Evolutionary conservation across 768 basidiomycete species (phyloP), one percentile per base, ranked within the genome.

Genomic region (Pleurotus salmoneostramineus): DNA sequence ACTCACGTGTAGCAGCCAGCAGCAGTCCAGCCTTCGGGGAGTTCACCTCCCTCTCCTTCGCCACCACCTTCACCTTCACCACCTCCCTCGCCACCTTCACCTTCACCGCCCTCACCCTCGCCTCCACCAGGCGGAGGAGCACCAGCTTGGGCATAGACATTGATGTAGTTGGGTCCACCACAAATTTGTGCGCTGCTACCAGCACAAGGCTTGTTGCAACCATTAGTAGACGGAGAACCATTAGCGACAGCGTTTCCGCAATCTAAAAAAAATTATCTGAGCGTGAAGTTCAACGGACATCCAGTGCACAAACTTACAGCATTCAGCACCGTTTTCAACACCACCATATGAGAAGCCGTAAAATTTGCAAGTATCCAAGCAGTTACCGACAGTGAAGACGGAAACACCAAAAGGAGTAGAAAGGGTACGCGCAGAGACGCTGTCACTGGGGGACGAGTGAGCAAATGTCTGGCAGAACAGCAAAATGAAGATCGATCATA

Each of bases 1-100:
- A 45, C 61, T 17, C 34, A 64, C 63, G 51, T 56, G 34, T 59
- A 64, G 42, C 63, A 64, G 4, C 63, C 63, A 11, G 49, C 52
- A 46, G 36, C 52, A 17, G 33, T 45, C 58, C 59, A 59, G 12
- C 46, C 42, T 56, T 32, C 47, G 7, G 37, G 42, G 10, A 50
- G 49, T 55, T 17, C 15, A 32, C 48, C 48, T 36, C 36, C 17
- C 40, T 31, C 52, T 6, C 21, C 52, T 10, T 31, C 36, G 11
- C 15, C 36, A 21, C 21, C 51, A 27, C 21, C 21, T 27, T 27
- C 21, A 27, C 43, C 37, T 14, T 21, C 33, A 27, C 45, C 15
- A 32, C 48, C 48, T 21, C 36, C 17, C 17, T 31, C 36, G 11
- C 15, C 36, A 21, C 21, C 51, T 17, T 40, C 50, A 2, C 36